Percentiles rank a stretch among this genome's conserved stretches.
These are phyloP conservation scores for Aspergillus proliferans DNA, from an alignment of 2,329 filamentous ascomycete genomes.

Conservation along the genomic window DNA sequence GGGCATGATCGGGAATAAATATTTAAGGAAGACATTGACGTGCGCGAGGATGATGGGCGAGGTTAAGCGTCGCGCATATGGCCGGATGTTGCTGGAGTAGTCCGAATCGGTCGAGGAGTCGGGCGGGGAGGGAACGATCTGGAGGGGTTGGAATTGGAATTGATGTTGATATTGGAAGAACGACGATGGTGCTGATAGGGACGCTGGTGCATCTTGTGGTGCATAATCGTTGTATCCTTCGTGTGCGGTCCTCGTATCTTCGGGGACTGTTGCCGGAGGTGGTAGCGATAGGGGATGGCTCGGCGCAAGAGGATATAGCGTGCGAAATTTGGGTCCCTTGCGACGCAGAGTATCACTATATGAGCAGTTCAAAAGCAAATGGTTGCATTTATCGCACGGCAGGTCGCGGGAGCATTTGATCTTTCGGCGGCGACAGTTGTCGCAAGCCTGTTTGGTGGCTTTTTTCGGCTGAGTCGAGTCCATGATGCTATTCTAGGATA, in stretches of 20 bases:
- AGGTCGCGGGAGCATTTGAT: conserved; percentile 37
- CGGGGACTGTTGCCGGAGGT: too few relatives aligned
- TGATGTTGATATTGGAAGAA: too few relatives aligned
- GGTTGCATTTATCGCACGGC: conserved; percentile 37
- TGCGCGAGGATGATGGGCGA: conserved; percentile 31
- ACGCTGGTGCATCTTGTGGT: too few relatives aligned
- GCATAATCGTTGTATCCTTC: too few relatives aligned
- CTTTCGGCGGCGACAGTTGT: conserved; percentile 38
- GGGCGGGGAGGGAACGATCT: conserved; percentile 30
- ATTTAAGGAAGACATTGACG: conserved; percentile 37
- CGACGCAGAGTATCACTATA: conserved; percentile 34
- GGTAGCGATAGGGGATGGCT: conserved; percentile 23
- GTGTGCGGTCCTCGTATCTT: too few relatives aligned
- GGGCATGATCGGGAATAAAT: conserved; percentile 40
- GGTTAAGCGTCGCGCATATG: conserved; percentile 22
- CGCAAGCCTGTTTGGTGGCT: conserved; percentile 32
- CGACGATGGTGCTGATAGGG: too few relatives aligned
- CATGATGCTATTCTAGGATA: conserved; percentile 11
- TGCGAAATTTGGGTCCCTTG: conserved; percentile 36
- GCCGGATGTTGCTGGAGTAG: conserved; percentile 8
- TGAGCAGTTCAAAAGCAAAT: conserved; percentile 33
- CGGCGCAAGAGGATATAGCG: conserved; percentile 32
- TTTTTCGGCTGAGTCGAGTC: conserved; percentile 15
- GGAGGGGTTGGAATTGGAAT: not conserved
- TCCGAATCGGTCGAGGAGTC: conserved; percentile 27